Base-by-base conservation (phyloP, 2,329 filamentous ascomycete species). In the Colletotrichum sp. region DNA sequence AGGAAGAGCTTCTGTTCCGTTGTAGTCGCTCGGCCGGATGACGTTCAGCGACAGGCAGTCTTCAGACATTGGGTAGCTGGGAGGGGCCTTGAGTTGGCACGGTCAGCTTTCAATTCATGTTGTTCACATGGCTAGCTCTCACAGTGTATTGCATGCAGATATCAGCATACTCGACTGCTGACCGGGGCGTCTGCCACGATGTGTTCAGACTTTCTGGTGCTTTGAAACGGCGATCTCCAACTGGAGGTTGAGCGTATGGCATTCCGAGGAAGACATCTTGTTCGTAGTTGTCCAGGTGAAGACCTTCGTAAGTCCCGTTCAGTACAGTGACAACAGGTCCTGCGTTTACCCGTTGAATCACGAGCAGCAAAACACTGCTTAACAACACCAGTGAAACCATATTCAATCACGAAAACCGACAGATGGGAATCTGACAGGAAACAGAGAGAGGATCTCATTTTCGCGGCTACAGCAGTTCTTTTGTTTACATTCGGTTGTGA, bases 231-330 rank as follows among this genome's bases (percentile, higher is more conserved):
- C 86, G 79, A 2, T 80, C 69, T 8, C 82, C 83, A 18, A 82
- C 68, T 2, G 91, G 91, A 39, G 90, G 88, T 76, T 90, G 86
- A 4, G 90, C 91, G 79, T 89, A 93, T 0, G 90, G 91, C 15
- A 93, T 82, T 44, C 82, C 83, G 28, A 84, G 80, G 79, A 90
- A 91, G 69, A 87, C 83, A 75, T 91, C 84, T 66, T 87, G 85
- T 21, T 83, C 70, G 82, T 82, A 86, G 13, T 68, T 75, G 0
- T 80, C 67, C 9, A 86, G 76, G 44, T 84, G 78, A 3, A 80
- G 78, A 6, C 85, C 85, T 71, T 81, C 78, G 57, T 83, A 84
- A 16, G 81, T 83, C 8, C 83, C 83, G 68, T 84, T 84, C 24
- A 79, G 59, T 7, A 49, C 52, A 7, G 16, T 63, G 39, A 18